phyloP scores from a whole-genome alignment of 371 early-diverging fungal species.

The Chytridium lagenaria region DNA sequence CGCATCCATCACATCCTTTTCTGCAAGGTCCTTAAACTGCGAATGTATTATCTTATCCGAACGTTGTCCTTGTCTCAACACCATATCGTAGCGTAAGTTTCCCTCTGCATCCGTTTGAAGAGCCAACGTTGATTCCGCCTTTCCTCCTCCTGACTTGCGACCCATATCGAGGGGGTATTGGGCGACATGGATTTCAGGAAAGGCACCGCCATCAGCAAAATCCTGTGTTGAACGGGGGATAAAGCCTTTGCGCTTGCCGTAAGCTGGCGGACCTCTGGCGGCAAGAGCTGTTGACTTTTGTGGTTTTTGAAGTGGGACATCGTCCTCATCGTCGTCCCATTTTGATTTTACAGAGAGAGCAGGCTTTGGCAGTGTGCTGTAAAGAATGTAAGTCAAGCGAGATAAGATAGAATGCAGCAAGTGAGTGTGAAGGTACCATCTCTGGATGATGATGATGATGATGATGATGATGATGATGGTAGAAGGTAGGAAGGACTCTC shows the following conservation, averaged over 20 bases:
- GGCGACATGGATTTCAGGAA: slow-evolving; percentile 87
- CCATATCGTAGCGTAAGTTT: slow-evolving; percentile 84
- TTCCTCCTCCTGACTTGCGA: slow-evolving; percentile 53
- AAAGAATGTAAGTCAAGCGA: no score
- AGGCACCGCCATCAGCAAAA: slow-evolving; percentile 96
- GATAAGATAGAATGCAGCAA: no score
- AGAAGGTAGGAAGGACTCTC: no score
- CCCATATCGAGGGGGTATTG: slow-evolving; percentile 97
- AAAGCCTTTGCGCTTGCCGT: slow-evolving; percentile 81
- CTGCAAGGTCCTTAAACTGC: slow-evolving; percentile 81
- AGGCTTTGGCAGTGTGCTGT: slow-evolving; percentile 13
- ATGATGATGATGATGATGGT: no score
- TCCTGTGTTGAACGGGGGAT: slow-evolving; percentile 79
- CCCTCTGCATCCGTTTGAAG: slow-evolving; percentile 90
- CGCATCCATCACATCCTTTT: slow-evolving; percentile 76
- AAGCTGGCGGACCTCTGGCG: slow-evolving; percentile 69
- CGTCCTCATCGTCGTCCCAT: slow-evolving; percentile 49
- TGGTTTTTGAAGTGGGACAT: slow-evolving; percentile 5
- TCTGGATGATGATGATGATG: no score
- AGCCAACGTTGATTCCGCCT: slow-evolving; percentile 73
- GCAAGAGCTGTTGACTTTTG: neutral
- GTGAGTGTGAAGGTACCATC: no score
- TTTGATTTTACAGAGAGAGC: slow-evolving; percentile 23
- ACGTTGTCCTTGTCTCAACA: slow-evolving; percentile 79
- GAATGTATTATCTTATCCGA: slow-evolving; percentile 75